Evolutionary conservation across 495 filamentous ascomycete genomes (phyloP).

Genomic region (Annulohypoxylon stygium): DNA sequence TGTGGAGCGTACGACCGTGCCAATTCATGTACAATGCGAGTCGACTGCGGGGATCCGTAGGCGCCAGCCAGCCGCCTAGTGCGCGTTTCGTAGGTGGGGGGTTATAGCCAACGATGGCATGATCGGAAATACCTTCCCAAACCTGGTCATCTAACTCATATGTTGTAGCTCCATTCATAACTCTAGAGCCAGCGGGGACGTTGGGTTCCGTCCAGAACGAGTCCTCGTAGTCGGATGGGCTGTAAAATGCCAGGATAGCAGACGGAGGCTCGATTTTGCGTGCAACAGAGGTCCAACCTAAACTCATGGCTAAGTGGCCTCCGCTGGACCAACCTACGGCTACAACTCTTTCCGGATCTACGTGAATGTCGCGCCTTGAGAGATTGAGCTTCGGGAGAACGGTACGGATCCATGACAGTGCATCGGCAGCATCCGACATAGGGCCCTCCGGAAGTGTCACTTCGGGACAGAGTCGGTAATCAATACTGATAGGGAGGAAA

Average conservation of each 20-base stretch:
- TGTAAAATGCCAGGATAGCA: slow-evolving; percentile 12
- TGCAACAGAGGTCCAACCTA: background rate
- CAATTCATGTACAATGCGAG: slow-evolving; percentile 12
- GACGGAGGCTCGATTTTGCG: background rate
- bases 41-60: background rate
- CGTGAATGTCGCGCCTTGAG: background rate
- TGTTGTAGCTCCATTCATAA: slow-evolving; percentile 7
- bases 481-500: slow-evolving; percentile 65
- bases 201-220: slow-evolving; percentile 1
- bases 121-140: slow-evolving; percentile 2
- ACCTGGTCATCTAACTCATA: slow-evolving; percentile 12
- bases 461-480: slow-evolving; percentile 70
- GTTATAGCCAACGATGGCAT: background rate
- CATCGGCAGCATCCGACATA: slow-evolving; percentile 63
- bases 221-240: slow-evolving; percentile 9
- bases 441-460: slow-evolving; percentile 58
- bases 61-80: slow-evolving; percentile 1
- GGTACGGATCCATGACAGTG: slow-evolving; percentile 59
- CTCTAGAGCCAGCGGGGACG: background rate
- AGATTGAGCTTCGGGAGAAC: slow-evolving; percentile 50
- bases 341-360: slow-evolving; percentile 15
- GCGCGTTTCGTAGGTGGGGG: background rate
- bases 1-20: background rate
- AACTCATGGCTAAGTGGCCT: background rate
- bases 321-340: slow-evolving; percentile 8